Evolutionary conservation across 352 stramenopile genomes (phyloP).

Genomic region (Pythium monospermum): DNA sequence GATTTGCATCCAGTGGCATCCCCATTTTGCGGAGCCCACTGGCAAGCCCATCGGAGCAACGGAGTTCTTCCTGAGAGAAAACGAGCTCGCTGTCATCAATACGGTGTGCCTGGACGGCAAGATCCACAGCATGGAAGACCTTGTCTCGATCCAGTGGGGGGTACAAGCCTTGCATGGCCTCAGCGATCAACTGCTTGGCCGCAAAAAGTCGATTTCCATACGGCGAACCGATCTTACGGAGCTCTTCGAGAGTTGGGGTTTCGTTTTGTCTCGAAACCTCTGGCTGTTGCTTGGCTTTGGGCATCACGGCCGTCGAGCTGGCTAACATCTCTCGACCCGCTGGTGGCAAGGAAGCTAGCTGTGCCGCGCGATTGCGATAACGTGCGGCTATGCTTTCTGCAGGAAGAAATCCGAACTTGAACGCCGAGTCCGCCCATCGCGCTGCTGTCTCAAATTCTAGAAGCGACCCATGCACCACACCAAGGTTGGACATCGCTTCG

Average conservation of each 20-base stretch:
- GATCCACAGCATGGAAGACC: not conserved
- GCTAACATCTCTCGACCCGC: too few species aligned
- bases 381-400: not conserved
- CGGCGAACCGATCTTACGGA: not conserved
- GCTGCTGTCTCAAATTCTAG: constrained; percentile 2
- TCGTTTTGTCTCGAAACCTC: not conserved
- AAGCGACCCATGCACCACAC: not conserved
- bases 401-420: constrained; percentile 3
- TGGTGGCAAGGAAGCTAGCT: not conserved
- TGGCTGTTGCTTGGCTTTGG: not conserved
- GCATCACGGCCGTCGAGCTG: too few species aligned
- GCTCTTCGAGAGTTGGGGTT: not conserved
- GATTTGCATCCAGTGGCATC: not conserved
- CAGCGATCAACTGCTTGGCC: not conserved
- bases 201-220: not conserved
- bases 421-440: not conserved
- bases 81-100: constrained; percentile 6
- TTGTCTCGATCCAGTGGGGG: not conserved
- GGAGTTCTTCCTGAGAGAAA: not conserved
- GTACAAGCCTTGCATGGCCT: not conserved
- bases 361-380: not conserved
- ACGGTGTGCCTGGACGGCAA: not conserved
- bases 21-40: not conserved
- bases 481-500: constrained; percentile 6
- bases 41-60: not conserved